Percentiles rank a stretch among this genome's conserved stretches.
Conservation (phyloP, 2,329 filamentous ascomycete genomes). For the Aureobasidium lini region DNA sequence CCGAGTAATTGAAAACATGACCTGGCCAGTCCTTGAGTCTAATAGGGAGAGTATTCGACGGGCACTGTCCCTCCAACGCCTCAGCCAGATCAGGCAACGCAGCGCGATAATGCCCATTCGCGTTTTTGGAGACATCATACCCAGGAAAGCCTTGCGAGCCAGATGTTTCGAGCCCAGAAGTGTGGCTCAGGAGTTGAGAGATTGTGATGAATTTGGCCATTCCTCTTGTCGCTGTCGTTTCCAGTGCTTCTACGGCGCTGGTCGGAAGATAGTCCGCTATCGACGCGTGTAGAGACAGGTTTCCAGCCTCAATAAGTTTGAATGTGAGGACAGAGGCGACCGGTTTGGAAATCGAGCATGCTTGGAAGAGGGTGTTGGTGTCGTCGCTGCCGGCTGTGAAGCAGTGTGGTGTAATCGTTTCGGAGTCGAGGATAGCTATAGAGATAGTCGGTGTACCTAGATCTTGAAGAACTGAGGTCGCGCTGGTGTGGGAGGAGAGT, state of each 20-base stretch:
- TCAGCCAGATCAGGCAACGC: not conserved
- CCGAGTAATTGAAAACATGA: constrained; percentile 21
- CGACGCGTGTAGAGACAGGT: constrained; percentile 17
- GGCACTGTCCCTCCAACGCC: constrained; percentile 18
- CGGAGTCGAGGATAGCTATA: not conserved
- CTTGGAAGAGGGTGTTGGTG: constrained; percentile 21
- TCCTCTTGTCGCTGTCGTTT: constrained; percentile 15
- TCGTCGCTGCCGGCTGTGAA: constrained; percentile 15
- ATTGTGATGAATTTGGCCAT: constrained; percentile 21
- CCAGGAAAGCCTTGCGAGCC: constrained; percentile 20
- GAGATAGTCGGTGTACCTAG: not conserved
- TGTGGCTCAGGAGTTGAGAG: constrained; percentile 20
- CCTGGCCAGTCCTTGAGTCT: constrained; percentile 20
- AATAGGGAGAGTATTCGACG: constrained; percentile 20
- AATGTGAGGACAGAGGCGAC: constrained; percentile 20
- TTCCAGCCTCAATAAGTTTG: constrained; percentile 20
- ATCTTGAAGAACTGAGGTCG: not conserved
- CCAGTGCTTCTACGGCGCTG: constrained; percentile 13
- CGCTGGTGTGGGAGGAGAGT: not conserved
- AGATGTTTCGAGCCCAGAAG: constrained; percentile 19
- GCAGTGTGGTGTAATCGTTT: not conserved
- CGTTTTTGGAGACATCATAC: constrained; percentile 16
- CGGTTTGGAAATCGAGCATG: constrained; percentile 24
- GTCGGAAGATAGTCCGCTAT: constrained; percentile 17
- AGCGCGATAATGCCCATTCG: not conserved